Conservation (phyloP, 2,329 filamentous ascomycete genomes). For the Calonectria leucothoes region DNA sequence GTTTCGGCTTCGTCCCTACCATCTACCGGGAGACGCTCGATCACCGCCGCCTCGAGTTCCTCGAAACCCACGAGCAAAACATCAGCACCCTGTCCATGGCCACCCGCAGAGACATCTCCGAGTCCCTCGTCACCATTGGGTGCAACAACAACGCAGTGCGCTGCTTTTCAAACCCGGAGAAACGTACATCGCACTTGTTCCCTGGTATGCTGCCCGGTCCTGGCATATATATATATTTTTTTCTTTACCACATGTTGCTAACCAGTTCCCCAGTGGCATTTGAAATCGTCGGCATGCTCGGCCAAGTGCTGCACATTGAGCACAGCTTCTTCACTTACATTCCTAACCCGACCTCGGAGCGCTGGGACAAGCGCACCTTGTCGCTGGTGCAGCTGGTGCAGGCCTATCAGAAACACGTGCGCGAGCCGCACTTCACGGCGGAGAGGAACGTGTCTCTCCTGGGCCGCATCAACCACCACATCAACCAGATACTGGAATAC, state of each 20-base stretch:
- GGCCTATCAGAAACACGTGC: conserved; percentile 50
- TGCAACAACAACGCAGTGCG: conserved; percentile 65
- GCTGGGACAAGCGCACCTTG: conserved; percentile 64
- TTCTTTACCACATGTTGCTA: too few relatives aligned
- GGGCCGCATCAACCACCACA: conserved; percentile 39
- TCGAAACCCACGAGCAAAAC: conserved; percentile 55
- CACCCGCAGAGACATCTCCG: conserved; percentile 60
- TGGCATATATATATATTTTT: too few relatives aligned
- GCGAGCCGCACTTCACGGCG: conserved; percentile 26
- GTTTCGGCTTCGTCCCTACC: conserved; percentile 67
- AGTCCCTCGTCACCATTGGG: conserved; percentile 64
- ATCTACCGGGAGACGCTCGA: conserved; percentile 59
- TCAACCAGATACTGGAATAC: conserved; percentile 36
- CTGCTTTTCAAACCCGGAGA: conserved; percentile 52
- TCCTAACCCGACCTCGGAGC: conserved; percentile 66
- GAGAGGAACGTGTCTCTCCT: conserved; percentile 39
- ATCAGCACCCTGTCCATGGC: conserved; percentile 60
- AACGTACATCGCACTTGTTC: conserved; percentile 60
- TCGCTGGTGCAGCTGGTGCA: conserved; percentile 55
- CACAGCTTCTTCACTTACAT: conserved; percentile 64
- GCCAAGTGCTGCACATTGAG: conserved; percentile 60
- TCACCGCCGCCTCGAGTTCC: conserved; percentile 50
- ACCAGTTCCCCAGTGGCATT: conserved; percentile 59
- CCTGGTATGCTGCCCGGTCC: conserved; percentile 53
- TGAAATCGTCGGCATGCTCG: conserved; percentile 69